Conservation (phyloP, 805 yeast genomes). For the Candida xyloterini region DNA sequence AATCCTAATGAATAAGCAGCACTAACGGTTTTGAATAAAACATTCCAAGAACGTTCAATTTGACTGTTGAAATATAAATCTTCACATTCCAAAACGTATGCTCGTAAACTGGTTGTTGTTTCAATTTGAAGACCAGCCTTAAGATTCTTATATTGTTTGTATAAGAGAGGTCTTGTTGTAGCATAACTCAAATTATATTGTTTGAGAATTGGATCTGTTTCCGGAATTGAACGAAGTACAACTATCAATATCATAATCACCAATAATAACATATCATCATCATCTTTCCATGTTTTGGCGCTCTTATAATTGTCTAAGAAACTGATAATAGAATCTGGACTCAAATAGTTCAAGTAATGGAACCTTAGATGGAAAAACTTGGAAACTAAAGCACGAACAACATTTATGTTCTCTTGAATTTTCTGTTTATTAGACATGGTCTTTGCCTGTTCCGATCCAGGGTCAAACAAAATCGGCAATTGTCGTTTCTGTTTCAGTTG, state of each 20-base stretch:
- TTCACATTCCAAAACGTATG: conserved; percentile 50
- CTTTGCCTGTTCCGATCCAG: conserved; percentile 4
- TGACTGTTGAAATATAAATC: conserved; percentile 47
- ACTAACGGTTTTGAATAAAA: conserved; percentile 47
- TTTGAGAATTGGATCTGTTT: conserved; percentile 24
- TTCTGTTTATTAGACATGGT: conserved; percentile 12
- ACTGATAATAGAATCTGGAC: conserved; percentile 31
- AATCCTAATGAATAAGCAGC: conserved; percentile 51
- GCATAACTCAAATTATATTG: conserved; percentile 25
- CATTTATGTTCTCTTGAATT: conserved; percentile 32
- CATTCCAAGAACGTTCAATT: conserved; percentile 51
- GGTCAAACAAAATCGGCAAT: conserved; percentile 23
- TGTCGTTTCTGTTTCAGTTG: conserved; percentile 31
- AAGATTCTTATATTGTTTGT: conserved; percentile 41
- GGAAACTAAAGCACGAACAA: conserved; percentile 37
- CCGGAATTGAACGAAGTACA: conserved; percentile 35
- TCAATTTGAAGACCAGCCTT: conserved; percentile 47
- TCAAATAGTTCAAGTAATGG: conserved; percentile 41
- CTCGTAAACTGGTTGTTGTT: conserved; percentile 45
- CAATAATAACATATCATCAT: conserved; percentile 44
- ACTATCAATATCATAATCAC: conserved; percentile 43
- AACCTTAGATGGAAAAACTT: conserved; percentile 40
- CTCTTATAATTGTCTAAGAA: conserved; percentile 38
- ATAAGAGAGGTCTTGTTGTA: conserved; percentile 30
- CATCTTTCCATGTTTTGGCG: conserved; percentile 42